Conservation (phyloP, 2,329 filamentous ascomycete genomes). For the Aspergillus tanneri region DNA sequence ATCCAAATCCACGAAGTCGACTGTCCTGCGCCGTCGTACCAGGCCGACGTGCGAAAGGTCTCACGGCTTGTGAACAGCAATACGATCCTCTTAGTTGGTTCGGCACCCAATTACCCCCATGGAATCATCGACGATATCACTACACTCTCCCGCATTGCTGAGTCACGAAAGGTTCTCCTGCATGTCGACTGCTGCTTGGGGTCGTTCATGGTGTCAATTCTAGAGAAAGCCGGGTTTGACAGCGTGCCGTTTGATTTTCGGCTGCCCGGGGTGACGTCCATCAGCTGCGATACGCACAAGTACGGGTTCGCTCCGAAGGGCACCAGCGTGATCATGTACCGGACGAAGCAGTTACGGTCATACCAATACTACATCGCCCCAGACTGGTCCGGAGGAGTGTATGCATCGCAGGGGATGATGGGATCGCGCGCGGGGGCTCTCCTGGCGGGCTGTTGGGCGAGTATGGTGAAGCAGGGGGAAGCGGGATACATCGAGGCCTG, state of each 20-base stretch:
- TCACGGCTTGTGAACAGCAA: conserved; percentile 88
- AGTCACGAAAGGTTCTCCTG: conserved; percentile 77
- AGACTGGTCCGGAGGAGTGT: conserved; percentile 94
- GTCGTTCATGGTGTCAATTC: conserved; percentile 89
- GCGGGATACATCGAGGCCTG: conserved; percentile 84
- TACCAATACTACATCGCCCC: conserved; percentile 97
- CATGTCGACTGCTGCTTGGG: conserved; percentile 98
- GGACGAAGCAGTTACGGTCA: conserved; percentile 70
- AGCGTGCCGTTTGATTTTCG: conserved; percentile 88
- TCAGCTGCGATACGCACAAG: conserved; percentile 97
- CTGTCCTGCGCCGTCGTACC: conserved; percentile 81
- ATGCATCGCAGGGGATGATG: conserved; percentile 87
- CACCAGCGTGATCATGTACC: conserved; percentile 90
- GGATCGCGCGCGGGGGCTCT: conserved; percentile 89
- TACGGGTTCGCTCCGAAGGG: conserved; percentile 98
- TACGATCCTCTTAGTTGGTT: conserved; percentile 88
- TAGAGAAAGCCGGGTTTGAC: conserved; percentile 88
- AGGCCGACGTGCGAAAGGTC: conserved; percentile 76
- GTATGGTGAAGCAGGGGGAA: conserved; percentile 84
- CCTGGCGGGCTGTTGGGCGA: conserved; percentile 94
- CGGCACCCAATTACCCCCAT: conserved; percentile 95
- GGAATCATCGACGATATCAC: conserved; percentile 96
- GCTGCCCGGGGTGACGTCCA: conserved; percentile 88
- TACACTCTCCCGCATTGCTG: conserved; percentile 76
- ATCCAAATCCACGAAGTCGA: conserved; percentile 89